A percentile compares a stretch with the other conserved stretches of the same genome.
Evolutionary conservation across 495 filamentous ascomycete genomes (phyloP).

Genomic region (Aspergillus kassunensis): DNA sequence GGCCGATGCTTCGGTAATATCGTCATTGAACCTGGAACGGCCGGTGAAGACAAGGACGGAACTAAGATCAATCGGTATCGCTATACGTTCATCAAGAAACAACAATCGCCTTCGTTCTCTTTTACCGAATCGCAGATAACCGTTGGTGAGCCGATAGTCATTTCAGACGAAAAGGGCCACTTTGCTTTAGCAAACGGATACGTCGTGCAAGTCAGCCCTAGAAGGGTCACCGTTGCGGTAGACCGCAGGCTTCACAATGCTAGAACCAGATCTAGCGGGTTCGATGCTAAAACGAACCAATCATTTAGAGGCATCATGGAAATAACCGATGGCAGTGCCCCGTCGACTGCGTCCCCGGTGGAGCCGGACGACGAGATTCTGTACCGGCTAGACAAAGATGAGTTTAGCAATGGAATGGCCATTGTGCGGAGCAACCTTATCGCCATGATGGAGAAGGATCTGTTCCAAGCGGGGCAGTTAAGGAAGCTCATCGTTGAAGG

Average conservation of each 20-base stretch:
- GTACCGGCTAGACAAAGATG: constrained; percentile 93
- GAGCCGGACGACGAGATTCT: constrained; percentile 56
- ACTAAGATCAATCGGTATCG: constrained; percentile 85
- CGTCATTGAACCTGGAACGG: constrained; percentile 75
- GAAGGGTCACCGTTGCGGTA: constrained; percentile 77
- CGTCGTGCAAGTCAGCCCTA: constrained; percentile 68
- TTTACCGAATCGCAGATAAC: constrained; percentile 90
- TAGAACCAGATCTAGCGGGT: constrained; percentile 66
- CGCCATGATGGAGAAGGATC: constrained; percentile 78
- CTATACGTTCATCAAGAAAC: constrained; percentile 75
- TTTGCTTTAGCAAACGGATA: constrained; percentile 92
- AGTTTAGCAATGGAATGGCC: constrained; percentile 97
- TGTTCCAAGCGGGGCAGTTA: constrained; percentile 67
- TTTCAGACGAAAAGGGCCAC: constrained; percentile 94
- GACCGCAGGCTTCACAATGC: constrained; percentile 86
- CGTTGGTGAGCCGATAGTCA: constrained; percentile 84
- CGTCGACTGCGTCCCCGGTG: constrained; percentile 27
- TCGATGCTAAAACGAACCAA: constrained; percentile 73
- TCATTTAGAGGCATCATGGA: constrained; percentile 91
- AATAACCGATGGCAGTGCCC: constrained; percentile 52
- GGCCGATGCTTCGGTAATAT: constrained; percentile 73
- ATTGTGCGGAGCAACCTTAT: constrained; percentile 89
- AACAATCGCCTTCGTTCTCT: constrained; percentile 56
- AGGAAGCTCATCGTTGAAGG: constrained; percentile 74
- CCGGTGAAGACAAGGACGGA: constrained; percentile 58